Percentiles rank a stretch among this genome's conserved stretches.
These are phyloP conservation scores for Hypoxylon fuscum DNA, from an alignment of 495 filamentous ascomycete species.

Conservation along the genomic window DNA sequence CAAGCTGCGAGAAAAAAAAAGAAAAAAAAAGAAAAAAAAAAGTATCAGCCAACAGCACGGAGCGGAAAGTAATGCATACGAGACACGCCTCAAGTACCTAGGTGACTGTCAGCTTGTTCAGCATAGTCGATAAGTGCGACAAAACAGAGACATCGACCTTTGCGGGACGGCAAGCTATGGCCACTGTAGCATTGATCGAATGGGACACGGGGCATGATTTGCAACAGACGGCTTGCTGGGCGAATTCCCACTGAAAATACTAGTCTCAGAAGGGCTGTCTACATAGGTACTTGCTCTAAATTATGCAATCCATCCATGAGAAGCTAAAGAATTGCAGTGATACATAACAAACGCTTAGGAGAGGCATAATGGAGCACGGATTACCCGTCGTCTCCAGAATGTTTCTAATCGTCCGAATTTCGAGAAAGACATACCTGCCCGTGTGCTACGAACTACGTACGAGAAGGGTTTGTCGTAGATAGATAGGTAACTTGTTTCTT, in stretches of 20 bases:
- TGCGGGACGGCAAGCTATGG: slow-evolving; percentile 30
- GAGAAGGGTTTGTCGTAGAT: slow-evolving; percentile 18
- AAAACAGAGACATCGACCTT: slow-evolving; percentile 40
- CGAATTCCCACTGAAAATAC: slow-evolving; percentile 24
- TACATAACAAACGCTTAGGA: slow-evolving; percentile 1
- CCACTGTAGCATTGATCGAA: slow-evolving; percentile 42
- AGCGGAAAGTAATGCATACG: slow-evolving; percentile 2
- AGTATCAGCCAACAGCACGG: slow-evolving; percentile 9
- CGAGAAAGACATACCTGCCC: too few relatives aligned
- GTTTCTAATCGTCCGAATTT: slow-evolving; percentile 25
- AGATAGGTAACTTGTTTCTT: slow-evolving; percentile 1
- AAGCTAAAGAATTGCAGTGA: slow-evolving; percentile 7
- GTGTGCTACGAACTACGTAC: slow-evolving; percentile 4
- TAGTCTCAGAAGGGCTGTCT: slow-evolving; percentile 27
- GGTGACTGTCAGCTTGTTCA: too few relatives aligned
- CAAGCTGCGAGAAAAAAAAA: slow-evolving; percentile 21
- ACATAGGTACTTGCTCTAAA: slow-evolving; percentile 15
- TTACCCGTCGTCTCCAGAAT: slow-evolving; percentile 13
- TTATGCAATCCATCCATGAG: slow-evolving; percentile 31
- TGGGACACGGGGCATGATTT: slow-evolving; percentile 37
- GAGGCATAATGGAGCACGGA: slow-evolving; percentile 25
- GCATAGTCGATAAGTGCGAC: slow-evolving; percentile 36
- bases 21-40: slow-evolving; percentile 14
- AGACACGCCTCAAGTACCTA: slow-evolving; percentile 4
- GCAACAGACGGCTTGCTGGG: slow-evolving; percentile 40